Conservation (phyloP, 176 grass and related monocot species). For the Urochloa ruziziensis region DNA sequence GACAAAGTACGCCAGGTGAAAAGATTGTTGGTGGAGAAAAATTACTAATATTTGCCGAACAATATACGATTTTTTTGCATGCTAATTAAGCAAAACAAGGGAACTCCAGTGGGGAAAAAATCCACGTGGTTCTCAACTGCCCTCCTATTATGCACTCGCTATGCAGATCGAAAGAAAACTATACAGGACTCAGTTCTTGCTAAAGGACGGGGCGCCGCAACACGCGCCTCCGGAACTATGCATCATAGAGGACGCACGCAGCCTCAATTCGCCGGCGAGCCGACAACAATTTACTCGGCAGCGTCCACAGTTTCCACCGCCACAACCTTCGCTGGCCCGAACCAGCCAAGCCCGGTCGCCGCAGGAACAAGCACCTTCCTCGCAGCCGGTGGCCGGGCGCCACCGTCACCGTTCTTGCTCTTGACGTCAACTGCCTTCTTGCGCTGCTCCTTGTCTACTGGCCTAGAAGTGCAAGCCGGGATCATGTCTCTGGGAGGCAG, state of each 20-base stretch:
- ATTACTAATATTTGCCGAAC: too few species aligned
- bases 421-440: conserved; percentile 19
- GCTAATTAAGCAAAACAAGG: background rate
- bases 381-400: background rate
- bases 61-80: background rate
- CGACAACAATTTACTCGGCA: background rate
- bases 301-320: background rate
- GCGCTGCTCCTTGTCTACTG: background rate
- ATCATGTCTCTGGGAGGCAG: conserved; percentile 66
- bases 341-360: conserved; percentile 17
- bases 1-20: too few species aligned
- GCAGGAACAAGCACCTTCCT: conserved; percentile 23
- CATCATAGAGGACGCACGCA: background rate
- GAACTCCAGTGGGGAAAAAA: background rate
- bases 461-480: background rate
- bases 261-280: too few species aligned
- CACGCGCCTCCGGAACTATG: background rate
- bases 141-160: background rate
- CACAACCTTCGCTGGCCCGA: conserved; percentile 31
- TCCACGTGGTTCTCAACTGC: background rate
- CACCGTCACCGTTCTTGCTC: background rate
- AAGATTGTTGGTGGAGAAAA: too few species aligned
- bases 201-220: background rate
- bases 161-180: background rate
- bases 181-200: background rate